Percentiles rank a stretch among this genome's conserved stretches.
Conservation (phyloP, 208 protist species). For the Crithidia acanthocephali region DNA sequence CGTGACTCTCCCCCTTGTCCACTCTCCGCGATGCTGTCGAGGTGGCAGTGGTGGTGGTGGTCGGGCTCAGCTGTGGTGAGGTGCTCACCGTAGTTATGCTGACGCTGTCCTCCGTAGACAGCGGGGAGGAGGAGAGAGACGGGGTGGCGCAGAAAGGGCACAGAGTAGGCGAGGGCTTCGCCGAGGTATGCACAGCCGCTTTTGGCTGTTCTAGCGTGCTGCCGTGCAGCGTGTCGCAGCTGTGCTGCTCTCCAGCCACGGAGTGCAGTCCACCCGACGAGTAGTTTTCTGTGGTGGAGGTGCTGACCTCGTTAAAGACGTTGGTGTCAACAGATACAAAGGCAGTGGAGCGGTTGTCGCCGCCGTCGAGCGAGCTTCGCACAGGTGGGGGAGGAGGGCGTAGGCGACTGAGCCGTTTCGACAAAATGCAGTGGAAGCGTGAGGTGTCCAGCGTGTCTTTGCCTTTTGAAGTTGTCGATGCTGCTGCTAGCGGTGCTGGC, state of each 20-base stretch:
- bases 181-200: not conserved
- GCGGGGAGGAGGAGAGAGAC: not conserved
- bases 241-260: not conserved
- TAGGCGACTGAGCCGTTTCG: constrained; percentile 15
- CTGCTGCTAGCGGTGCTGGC: not conserved
- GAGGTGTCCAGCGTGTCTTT: not conserved
- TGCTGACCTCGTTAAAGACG: constrained; percentile 7
- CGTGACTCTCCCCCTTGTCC: not conserved
- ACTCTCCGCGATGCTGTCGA: too few species aligned
- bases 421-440: constrained; percentile 26
- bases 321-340: not conserved
- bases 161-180: not conserved
- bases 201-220: not conserved
- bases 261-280: not conserved
- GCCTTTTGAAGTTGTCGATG: too few species aligned
- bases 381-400: not conserved
- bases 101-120: not conserved
- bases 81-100: not conserved
- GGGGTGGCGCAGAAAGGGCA: not conserved
- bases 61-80: not conserved
- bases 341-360: not conserved
- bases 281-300: not conserved
- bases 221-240: not conserved
- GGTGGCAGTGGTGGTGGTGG: not conserved
- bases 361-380: too few species aligned